These are phyloP conservation scores for Podaxis mareebaensis DNA, from an alignment of 768 basidiomycete species.

Conservation along the genomic window DNA sequence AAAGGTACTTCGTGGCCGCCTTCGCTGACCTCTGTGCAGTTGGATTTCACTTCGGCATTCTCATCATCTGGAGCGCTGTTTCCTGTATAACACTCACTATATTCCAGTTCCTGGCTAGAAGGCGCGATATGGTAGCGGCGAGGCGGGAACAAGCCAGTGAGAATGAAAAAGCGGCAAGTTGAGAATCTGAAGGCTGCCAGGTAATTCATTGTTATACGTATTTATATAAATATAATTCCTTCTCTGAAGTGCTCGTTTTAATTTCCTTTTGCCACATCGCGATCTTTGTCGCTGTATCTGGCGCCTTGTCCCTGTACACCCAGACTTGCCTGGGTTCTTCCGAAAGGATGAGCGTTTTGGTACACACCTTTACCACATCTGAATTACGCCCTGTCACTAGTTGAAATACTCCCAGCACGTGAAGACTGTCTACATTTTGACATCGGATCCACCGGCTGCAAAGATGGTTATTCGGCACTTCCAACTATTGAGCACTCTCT, in stretches of 20 bases:
- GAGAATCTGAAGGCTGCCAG: not conserved
- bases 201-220: constrained; percentile 18
- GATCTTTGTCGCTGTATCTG: too few relatives aligned
- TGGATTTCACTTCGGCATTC: constrained; percentile 61
- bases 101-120: constrained; percentile 44
- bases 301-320: too few relatives aligned
- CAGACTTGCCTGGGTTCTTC: too few relatives aligned
- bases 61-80: constrained; percentile 54
- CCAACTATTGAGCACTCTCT: too few relatives aligned
- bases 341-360: too few relatives aligned
- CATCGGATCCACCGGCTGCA: too few relatives aligned
- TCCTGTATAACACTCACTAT: constrained; percentile 55
- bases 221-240: not conserved
- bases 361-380: too few relatives aligned
- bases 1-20: not conserved
- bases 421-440: too few relatives aligned
- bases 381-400: too few relatives aligned
- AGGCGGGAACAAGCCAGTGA: not conserved
- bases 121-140: constrained; percentile 20
- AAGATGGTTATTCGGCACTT: too few relatives aligned
- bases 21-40: constrained; percentile 34
- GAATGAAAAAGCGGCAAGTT: not conserved
- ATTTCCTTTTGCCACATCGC: too few relatives aligned
- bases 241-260: not conserved
- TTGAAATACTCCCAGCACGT: too few relatives aligned